Evolutionary conservation across 2,329 filamentous ascomycete species (phyloP).

Genomic region (Colletotrichum shisoi): DNA sequence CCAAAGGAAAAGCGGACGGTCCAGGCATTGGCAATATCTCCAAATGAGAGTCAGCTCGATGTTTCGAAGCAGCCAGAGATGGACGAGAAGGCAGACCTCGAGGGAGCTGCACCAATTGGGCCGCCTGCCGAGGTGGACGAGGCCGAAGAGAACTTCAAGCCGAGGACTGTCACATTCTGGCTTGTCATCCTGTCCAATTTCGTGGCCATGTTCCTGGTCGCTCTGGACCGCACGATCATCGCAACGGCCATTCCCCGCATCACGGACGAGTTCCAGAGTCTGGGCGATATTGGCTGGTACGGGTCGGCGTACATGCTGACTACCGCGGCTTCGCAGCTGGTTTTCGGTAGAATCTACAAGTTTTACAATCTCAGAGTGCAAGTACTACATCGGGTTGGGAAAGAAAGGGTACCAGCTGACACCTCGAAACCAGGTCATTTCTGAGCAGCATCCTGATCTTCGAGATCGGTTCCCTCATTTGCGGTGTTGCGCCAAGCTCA

Average conservation of each 20-base stretch:
- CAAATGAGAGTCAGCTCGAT: constrained; percentile 22
- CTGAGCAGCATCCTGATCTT: constrained; percentile 60
- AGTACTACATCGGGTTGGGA: constrained; percentile 39
- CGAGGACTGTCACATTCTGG: constrained; percentile 64
- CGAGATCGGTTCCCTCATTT: constrained; percentile 63
- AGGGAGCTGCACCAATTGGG: constrained; percentile 1
- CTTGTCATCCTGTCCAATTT: constrained; percentile 63
- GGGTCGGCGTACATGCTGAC: constrained; percentile 69
- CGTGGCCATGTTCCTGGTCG: constrained; percentile 64
- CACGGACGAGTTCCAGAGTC: constrained; percentile 64
- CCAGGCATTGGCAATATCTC: constrained; percentile 21
- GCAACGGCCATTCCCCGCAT: constrained; percentile 64
- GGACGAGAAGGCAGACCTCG: constrained; percentile 30
- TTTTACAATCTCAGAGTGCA: constrained; percentile 59
- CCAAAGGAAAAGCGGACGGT: constrained; percentile 4
- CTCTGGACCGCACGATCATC: constrained; percentile 66
- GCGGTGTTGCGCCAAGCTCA: constrained; percentile 63
- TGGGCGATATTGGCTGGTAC: constrained; percentile 71
- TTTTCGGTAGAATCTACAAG: constrained; percentile 61
- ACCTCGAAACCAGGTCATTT: constrained; percentile 50
- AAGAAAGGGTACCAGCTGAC: neutral
- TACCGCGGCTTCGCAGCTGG: constrained; percentile 60
- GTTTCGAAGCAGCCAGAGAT: constrained; percentile 28
- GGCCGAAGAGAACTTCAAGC: constrained; percentile 56
- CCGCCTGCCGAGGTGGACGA: constrained; percentile 26